Percentiles rank a stretch among this genome's conserved stretches.
Evolutionary conservation across 768 basidiomycete species (phyloP).

Genomic region (Hebeloma cylindrosporum): DNA sequence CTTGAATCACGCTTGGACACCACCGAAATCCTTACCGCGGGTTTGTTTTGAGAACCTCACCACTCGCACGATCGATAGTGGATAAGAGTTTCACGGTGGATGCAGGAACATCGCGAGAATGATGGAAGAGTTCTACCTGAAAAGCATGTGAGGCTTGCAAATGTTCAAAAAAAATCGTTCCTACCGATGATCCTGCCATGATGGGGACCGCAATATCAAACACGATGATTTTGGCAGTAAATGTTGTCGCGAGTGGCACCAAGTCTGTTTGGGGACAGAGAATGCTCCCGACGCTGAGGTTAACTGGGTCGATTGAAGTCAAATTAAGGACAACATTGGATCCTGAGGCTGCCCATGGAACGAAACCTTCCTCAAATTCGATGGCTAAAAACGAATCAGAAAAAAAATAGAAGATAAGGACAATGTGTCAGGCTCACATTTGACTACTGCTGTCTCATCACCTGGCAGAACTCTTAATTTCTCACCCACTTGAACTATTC

Average conservation of each 20-base stretch:
- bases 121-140: constrained; percentile 92
- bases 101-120: constrained; percentile 90
- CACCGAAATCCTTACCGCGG: constrained; percentile 60
- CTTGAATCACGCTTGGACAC: background rate
- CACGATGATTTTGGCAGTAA: constrained; percentile 86
- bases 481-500: constrained; percentile 92
- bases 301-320: constrained; percentile 79
- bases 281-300: constrained; percentile 86
- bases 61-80: constrained; percentile 75
- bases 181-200: constrained; percentile 80
- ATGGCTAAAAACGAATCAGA: constrained; percentile 55
- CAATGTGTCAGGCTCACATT: constrained; percentile 43
- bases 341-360: constrained; percentile 89
- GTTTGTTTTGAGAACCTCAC: constrained; percentile 69
- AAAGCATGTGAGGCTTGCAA: background rate
- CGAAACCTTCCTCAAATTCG: constrained; percentile 73
- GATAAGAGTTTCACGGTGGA: constrained; percentile 80
- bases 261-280: constrained; percentile 73
- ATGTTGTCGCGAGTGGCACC: constrained; percentile 74
- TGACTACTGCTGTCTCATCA: constrained; percentile 84
- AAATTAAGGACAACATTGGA: constrained; percentile 86
- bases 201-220: constrained; percentile 93
- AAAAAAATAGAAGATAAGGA: background rate
- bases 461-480: constrained; percentile 84
- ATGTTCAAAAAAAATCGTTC: background rate